Evolutionary conservation across 768 basidiomycete species (phyloP).

Genomic region (Hypholoma sublateritium): DNA sequence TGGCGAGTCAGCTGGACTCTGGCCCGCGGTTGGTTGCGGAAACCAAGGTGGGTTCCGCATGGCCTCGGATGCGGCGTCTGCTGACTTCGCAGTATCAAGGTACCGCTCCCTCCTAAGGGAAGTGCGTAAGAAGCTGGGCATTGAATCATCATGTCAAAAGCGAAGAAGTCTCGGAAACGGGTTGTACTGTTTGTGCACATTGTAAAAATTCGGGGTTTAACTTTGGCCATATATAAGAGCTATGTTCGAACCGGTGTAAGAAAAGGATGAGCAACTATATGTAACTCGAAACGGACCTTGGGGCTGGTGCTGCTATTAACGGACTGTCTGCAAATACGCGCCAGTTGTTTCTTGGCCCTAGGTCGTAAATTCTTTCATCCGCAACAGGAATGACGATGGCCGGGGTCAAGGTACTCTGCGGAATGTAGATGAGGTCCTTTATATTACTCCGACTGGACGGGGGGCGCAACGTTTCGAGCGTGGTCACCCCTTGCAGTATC

Average conservation of each 20-base stretch:
- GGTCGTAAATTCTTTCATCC: constrained; percentile 37
- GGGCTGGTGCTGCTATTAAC: constrained; percentile 13
- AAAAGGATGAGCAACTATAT: neutral
- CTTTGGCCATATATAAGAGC: constrained; percentile 35
- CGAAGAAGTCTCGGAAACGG: neutral
- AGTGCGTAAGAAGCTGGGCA: neutral
- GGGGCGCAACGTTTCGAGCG: constrained; percentile 27
- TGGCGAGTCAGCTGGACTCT: constrained; percentile 46
- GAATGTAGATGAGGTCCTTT: constrained; percentile 26
- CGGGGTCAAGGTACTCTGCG: neutral
- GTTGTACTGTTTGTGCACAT: constrained; percentile 20
- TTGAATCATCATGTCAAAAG: neutral
- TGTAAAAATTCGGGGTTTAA: constrained; percentile 33
- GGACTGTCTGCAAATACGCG: constrained; percentile 19
- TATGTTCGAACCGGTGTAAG: constrained; percentile 12
- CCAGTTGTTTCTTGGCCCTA: constrained; percentile 32
- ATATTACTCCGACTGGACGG: neutral
- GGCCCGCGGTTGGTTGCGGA: constrained; percentile 53
- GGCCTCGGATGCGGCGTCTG: neutral
- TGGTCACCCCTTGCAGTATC: constrained; percentile 34
- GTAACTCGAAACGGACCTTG: too few species aligned
- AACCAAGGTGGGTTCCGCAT: constrained; percentile 43
- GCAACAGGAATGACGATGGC: constrained; percentile 17
- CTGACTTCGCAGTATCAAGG: constrained; percentile 8
- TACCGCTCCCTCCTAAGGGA: constrained; percentile 15